A percentile compares a stretch with the other conserved stretches of the same genome.
phyloP scores from a whole-genome alignment of 352 stramenopile genomes.

The Phytopythium ostracodes region DNA sequence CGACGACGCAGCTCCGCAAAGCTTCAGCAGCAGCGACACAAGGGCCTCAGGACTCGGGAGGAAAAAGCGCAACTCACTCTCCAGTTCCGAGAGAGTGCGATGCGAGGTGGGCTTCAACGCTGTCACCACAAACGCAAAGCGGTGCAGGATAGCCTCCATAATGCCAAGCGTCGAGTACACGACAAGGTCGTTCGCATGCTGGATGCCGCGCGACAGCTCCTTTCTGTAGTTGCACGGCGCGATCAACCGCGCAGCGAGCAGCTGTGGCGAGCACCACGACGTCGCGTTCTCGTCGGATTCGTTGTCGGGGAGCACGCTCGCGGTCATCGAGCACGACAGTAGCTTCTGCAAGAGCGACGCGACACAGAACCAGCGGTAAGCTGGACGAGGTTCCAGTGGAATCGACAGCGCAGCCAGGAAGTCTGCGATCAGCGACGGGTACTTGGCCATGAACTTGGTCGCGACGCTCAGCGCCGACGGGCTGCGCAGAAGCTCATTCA shows the following conservation, averaged over 20 bases:
- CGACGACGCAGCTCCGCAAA: conserved; percentile 25
- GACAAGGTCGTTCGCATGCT: conserved; percentile 70
- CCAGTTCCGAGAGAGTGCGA: conserved; percentile 32
- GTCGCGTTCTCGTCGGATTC: not conserved
- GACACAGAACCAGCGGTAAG: conserved; percentile 77
- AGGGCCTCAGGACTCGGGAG: conserved; percentile 75
- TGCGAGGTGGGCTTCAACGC: conserved; percentile 12
- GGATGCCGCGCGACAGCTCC: conserved; percentile 75
- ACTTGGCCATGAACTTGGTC: conserved; percentile 48
- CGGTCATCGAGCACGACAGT: conserved; percentile 47
- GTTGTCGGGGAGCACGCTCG: conserved; percentile 1
- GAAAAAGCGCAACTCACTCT: conserved; percentile 63
- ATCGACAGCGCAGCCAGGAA: conserved; percentile 53
- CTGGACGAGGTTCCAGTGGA: conserved; percentile 68
- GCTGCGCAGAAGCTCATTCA: conserved; percentile 60
- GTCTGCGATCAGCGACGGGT: conserved; percentile 54
- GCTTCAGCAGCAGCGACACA: conserved; percentile 73
- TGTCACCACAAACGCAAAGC: conserved; percentile 39
- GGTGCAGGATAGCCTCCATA: conserved; percentile 52
- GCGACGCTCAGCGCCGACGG: conserved; percentile 50
- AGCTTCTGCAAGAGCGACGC: conserved; percentile 68
- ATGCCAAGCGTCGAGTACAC: conserved; percentile 72
- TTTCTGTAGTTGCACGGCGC: conserved; percentile 69
- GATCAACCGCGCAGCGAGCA: conserved; percentile 56
- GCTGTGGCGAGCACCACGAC: conserved; percentile 44